These are phyloP conservation scores for Exophiala viscosa DNA, from an alignment of 2,329 filamentous ascomycete genomes.

Conservation along the genomic window DNA sequence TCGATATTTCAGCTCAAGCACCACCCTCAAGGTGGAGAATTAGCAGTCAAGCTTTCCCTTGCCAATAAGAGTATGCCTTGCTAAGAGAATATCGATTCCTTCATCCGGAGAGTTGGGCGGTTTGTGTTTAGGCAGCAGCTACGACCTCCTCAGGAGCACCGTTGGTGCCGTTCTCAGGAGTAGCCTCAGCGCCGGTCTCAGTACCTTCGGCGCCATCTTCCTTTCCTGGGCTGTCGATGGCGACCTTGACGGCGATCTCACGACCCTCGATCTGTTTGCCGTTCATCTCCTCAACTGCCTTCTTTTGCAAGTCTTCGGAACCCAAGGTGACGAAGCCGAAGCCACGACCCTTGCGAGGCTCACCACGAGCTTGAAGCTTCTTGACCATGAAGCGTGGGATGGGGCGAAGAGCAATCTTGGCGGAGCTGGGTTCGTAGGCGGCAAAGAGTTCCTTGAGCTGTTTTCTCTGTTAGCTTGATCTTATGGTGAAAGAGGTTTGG, in stretches of 20 bases:
- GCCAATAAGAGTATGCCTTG: constrained; percentile 21
- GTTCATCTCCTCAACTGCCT: constrained; percentile 98
- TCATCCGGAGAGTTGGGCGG: constrained; percentile 3
- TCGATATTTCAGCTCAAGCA: constrained; percentile 23
- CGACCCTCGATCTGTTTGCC: constrained; percentile 98
- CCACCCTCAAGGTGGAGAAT: constrained; percentile 19
- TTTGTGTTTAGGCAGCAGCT: constrained; percentile 21
- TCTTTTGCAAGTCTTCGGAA: constrained; percentile 93
- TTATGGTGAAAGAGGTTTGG: not conserved
- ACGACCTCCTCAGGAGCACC: constrained; percentile 23
- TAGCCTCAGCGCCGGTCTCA: constrained; percentile 33
- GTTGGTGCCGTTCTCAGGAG: constrained; percentile 24
- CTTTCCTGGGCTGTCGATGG: constrained; percentile 99
- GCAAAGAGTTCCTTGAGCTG: constrained; percentile 97
- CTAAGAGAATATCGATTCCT: constrained; percentile 24
- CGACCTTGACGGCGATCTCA: constrained; percentile 99
- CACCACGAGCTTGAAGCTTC: constrained; percentile 97
- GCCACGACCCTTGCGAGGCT: constrained; percentile 97
- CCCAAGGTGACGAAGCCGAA: constrained; percentile 97
- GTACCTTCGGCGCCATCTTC: constrained; percentile 68
- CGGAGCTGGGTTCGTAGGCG: constrained; percentile 85
- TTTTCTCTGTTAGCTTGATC: constrained; percentile 30
- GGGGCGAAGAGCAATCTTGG: constrained; percentile 97
- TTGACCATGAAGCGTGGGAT: constrained; percentile 99
- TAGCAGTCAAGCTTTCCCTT: constrained; percentile 26